Evolutionary conservation across 164 flowering plant species (phyloP).

Genomic region (Vitis riparia): DNA sequence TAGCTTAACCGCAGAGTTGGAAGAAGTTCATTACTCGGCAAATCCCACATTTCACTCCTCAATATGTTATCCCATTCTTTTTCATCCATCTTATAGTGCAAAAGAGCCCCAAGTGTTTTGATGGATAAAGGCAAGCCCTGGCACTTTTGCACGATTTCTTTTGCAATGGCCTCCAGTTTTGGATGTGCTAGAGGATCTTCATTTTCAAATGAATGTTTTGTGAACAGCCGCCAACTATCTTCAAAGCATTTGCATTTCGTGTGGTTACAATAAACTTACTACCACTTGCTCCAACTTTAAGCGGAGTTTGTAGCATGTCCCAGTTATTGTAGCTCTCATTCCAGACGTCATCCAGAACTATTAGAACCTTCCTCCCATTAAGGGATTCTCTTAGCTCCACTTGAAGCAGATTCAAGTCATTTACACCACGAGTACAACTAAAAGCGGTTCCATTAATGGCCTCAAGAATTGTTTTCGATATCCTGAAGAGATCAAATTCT

Average conservation of each 20-base stretch:
- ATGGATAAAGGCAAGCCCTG: conserved; percentile 11
- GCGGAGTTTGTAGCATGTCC: background rate
- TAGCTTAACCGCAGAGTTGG: conserved; percentile 18
- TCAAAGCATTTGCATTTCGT: background rate
- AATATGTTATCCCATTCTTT: background rate
- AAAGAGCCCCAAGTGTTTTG: conserved; percentile 7
- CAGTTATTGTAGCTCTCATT: conserved; percentile 3
- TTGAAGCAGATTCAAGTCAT: too few relatives aligned
- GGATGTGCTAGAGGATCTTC: background rate
- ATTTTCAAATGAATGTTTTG: conserved; percentile 2
- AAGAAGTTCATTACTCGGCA: background rate
- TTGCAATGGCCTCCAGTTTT: background rate
- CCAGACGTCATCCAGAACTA: too few relatives aligned
- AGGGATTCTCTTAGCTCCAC: too few relatives aligned
- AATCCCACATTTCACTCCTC: conserved; percentile 10
- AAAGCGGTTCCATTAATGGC: too few relatives aligned
- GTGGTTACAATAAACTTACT: conserved; percentile 11
- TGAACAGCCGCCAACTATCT: background rate
- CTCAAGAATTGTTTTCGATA: too few relatives aligned
- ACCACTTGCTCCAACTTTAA: background rate
- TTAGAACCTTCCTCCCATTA: too few relatives aligned
- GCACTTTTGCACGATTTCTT: conserved; percentile 6
- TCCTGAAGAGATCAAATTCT: too few relatives aligned
- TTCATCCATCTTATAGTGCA: background rate
- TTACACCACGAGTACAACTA: too few relatives aligned